Evolutionary conservation across 2,329 filamentous ascomycete species (phyloP).

Genomic region (Hawksworthiomyces lignivorus): DNA sequence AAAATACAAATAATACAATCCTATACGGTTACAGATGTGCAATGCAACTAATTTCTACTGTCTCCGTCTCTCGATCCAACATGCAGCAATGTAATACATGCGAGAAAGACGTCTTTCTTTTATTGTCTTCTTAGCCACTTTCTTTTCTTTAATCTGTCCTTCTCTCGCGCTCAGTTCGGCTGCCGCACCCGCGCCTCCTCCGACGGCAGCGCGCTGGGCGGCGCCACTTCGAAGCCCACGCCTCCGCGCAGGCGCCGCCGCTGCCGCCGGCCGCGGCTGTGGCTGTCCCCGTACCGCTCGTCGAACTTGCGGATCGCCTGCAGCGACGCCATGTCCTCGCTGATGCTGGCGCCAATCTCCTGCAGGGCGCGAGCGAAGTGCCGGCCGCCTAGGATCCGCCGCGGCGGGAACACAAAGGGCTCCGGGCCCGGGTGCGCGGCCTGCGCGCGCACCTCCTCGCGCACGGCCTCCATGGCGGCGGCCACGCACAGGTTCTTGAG

Average conservation of each 20-base stretch:
- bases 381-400: slow-evolving; percentile 52
- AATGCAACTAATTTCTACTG: too few species aligned
- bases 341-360: slow-evolving; percentile 88
- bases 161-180: background rate
- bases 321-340: slow-evolving; percentile 84
- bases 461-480: slow-evolving; percentile 69
- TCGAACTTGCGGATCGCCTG: slow-evolving; percentile 90
- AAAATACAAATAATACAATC: too few species aligned
- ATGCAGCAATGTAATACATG: too few species aligned
- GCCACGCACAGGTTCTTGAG: slow-evolving; percentile 77
- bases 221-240: slow-evolving; percentile 52
- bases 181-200: slow-evolving; percentile 38
- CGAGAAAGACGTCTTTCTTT: too few species aligned
- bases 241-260: slow-evolving; percentile 39
- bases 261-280: slow-evolving; percentile 57
- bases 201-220: slow-evolving; percentile 29
- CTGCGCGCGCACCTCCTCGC: slow-evolving; percentile 54
- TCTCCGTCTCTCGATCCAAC: too few species aligned
- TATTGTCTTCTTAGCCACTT: too few species aligned
- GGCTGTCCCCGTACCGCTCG: slow-evolving; percentile 83
- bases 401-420: slow-evolving; percentile 56
- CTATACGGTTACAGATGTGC: too few species aligned
- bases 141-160: too few species aligned
- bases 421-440: slow-evolving; percentile 27
- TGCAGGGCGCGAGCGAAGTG: slow-evolving; percentile 83